Evolutionary conservation across 129 eudicot genomes (phyloP), one percentile per base, ranked within the genome.

Genomic region (Flaveria sonorensis): DNA sequence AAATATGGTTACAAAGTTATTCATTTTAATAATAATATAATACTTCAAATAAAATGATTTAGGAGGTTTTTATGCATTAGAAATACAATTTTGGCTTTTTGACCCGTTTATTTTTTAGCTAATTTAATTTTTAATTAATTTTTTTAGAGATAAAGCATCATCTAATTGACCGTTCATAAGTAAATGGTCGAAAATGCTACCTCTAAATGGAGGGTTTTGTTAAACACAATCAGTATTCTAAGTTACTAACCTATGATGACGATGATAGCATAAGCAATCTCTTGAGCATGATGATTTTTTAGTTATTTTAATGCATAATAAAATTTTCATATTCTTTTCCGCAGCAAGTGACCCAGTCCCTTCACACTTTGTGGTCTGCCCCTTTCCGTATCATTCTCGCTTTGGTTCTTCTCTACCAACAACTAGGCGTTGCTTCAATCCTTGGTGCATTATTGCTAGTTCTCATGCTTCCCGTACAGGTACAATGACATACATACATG

Each of bases 351-450:
- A 79, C 89, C 80, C 97, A 89, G 74, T 85, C 87, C 51, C 93
- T 94, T 77, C 98, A 94, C 78, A 86, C 86, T 63, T 67, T 94
- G 80, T 94, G 98, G 98, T 94, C 98, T 36, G 90, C 89, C 74
- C 98, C 98, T 26, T 91, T 94, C 75, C 97, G 98, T 56, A 94
- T 94, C 61, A 65, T 74, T 77, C 55, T 94, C 59, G 87, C 98
- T 68, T 76, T 94, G 97, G 86, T 91, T 81, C 93, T 91, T 80
- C 97, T 94, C 15, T 94, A 86, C 87, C 91, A 83, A 83, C 92
- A 91, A 75, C 60, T 94, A 47, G 98, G 98, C 36, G 85, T 89
- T 60, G 97, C 98, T 60, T 91, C 98, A 66, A 88, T 94, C 77
- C 81, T 91, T 87, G 98, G 98, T 62, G 79, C 98, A 11, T 64